Base-by-base conservation (phyloP, 2,329 filamentous ascomycete genomes). In the Aureobasidium musti region DNA sequence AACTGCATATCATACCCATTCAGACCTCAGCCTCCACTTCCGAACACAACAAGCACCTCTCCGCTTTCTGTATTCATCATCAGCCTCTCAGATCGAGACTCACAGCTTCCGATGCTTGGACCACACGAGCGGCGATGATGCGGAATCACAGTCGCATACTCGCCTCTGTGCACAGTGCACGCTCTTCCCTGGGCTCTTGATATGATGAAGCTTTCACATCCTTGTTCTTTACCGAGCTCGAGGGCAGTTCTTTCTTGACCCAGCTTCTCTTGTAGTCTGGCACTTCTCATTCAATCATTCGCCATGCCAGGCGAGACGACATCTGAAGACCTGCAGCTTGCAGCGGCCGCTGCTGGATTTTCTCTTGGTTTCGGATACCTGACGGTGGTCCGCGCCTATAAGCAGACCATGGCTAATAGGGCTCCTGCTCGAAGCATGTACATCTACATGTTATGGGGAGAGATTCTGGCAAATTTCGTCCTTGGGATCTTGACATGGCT, bases 401-500 rank as follows among this genome's bases (percentile, higher is more conserved):
- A 74, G 69, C 78, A 80, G 70, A 77, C 76, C 1, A 67, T 19
- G 33, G 56, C 53, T 3, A 67, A 67, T 30, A 35, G 53, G n/a
- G 45, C 50, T 30, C 63, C 63, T 8, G 37, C 53, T 17, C 37
- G 63, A 30, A 56, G 50, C 21, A 33, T 33, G 6, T 68, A 68
- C 35, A 60, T 83, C 0, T 80, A 79, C 74, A 79, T 83, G 78
- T 77, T 83, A 63, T 83, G 81, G 81, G 82, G 60, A 14, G 60
- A 63, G 70, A 74, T 83, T 3, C 1, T 75, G 1, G 78, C 79
- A 5, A 82, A 78, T 11, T 72, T 80, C 13, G 68, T 75, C 14
- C 82, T 83, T 73, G 77, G 75, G 5, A 67, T 81, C 30, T 75
- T 82, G 54, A 74, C 74, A 68, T 79, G 69, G 66, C 35, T 78